phyloP scores from a whole-genome alignment of 352 stramenopile species.

The Globisporangium iwayamae region DNA sequence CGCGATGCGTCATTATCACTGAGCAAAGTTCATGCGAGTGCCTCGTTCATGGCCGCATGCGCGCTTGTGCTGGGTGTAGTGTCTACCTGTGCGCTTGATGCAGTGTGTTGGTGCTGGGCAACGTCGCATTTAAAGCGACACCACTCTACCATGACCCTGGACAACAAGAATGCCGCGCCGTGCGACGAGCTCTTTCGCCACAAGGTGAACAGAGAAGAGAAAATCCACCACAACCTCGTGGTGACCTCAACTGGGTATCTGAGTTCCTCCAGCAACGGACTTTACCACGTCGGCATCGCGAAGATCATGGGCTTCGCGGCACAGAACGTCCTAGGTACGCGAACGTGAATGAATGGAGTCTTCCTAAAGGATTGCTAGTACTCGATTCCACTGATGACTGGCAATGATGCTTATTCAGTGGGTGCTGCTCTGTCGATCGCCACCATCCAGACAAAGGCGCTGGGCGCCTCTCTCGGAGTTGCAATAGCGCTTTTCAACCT shows the following conservation, averaged over 20 bases:
- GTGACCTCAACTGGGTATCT: no score
- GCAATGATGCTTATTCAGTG: not conserved
- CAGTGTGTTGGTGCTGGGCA: not conserved
- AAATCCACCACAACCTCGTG: not conserved
- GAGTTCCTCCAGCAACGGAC: not conserved
- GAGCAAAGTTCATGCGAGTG: not conserved
- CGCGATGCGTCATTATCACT: not conserved
- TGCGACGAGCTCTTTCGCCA: not conserved
- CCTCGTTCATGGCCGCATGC: not conserved
- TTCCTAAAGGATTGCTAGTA: no score
- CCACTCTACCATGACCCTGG: not conserved
- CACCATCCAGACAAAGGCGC: not conserved
- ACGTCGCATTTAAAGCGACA: not conserved
- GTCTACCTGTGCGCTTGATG: not conserved
- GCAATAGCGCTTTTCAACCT: not conserved
- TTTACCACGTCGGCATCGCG: not conserved
- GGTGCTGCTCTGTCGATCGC: not conserved
- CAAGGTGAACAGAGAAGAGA: not conserved
- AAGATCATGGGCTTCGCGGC: constrained; percentile 1
- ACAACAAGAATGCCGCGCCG: not conserved
- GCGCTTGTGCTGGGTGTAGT: not conserved
- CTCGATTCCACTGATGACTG: not conserved
- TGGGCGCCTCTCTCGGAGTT: not conserved
- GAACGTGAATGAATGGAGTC: not conserved
- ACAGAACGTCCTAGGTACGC: constrained; percentile 1